Evolutionary conservation across 805 yeast species (phyloP).

Genomic region (Saccharomyces jurei): DNA sequence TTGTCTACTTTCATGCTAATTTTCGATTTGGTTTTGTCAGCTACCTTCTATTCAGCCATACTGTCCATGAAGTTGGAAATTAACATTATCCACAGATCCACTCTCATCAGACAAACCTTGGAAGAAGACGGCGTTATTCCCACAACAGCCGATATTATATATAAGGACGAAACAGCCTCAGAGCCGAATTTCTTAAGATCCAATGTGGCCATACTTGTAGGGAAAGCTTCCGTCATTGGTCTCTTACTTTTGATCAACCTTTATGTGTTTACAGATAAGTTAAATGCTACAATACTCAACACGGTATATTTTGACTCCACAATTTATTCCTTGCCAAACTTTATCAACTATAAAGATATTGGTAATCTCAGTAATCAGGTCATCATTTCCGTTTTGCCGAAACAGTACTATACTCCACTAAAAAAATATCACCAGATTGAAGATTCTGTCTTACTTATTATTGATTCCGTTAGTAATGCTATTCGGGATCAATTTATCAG

Average conservation of each 20-base stretch:
- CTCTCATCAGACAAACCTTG: constrained; percentile 63
- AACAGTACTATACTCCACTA: constrained; percentile 50
- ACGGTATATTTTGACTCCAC: constrained; percentile 24
- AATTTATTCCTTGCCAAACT: constrained; percentile 38
- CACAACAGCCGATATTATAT: constrained; percentile 64
- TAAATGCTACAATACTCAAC: constrained; percentile 49
- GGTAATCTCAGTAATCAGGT: constrained; percentile 37
- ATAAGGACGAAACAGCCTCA: constrained; percentile 16
- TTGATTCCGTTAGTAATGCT: constrained; percentile 53
- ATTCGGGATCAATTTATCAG: constrained; percentile 75
- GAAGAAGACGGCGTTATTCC: constrained; percentile 88
- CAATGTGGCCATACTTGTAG: constrained; percentile 40
- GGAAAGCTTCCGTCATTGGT: constrained; percentile 53
- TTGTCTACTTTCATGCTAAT: constrained; percentile 61
- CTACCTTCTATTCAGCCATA: constrained; percentile 75
- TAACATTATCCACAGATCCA: constrained; percentile 71
- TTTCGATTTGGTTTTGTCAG: constrained; percentile 62
- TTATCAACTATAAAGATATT: constrained; percentile 21
- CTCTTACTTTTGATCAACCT: constrained; percentile 56
- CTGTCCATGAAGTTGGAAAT: constrained; percentile 84
- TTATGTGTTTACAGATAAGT: constrained; percentile 63
- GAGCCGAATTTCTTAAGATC: constrained; percentile 25
- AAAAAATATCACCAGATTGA: constrained; percentile 51
- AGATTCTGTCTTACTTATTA: constrained; percentile 42
- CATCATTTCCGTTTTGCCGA: constrained; percentile 49